Conservation (phyloP, 331 rosid species). For the Quercus lobata region DNA sequence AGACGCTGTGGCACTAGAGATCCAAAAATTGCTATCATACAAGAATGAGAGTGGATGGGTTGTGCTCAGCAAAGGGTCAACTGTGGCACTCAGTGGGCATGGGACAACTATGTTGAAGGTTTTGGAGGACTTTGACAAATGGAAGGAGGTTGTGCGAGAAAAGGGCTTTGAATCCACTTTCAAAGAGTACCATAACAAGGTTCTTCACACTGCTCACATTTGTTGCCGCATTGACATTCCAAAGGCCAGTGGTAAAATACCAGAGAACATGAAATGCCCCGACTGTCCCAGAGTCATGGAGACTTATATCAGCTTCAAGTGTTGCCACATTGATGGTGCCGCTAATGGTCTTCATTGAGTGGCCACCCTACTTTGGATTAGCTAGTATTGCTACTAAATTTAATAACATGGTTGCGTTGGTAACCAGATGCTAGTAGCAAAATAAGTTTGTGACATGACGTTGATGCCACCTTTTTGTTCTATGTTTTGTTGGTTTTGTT, state of each 20-base stretch:
- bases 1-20: no score
- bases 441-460: no score
- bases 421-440: no score
- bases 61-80: no score
- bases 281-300: constrained; percentile 19
- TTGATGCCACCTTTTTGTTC: not conserved
- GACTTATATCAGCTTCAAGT: constrained; percentile 18
- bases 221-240: constrained; percentile 28
- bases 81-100: no score
- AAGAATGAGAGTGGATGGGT: no score
- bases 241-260: constrained; percentile 2
- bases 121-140: not conserved
- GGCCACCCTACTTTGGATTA: no score
- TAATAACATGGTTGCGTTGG: no score
- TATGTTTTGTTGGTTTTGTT: not conserved
- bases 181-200: not conserved
- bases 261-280: constrained; percentile 27
- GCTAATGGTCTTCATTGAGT: no score
- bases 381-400: no score
- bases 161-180: constrained; percentile 6
- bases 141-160: not conserved
- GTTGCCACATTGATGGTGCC: constrained; percentile 2
- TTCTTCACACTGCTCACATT: not conserved
- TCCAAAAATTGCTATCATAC: no score
- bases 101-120: no score